Evolutionary conservation across 306 rosid species (phyloP).

Genomic region (Fragaria nilgerrensis): DNA sequence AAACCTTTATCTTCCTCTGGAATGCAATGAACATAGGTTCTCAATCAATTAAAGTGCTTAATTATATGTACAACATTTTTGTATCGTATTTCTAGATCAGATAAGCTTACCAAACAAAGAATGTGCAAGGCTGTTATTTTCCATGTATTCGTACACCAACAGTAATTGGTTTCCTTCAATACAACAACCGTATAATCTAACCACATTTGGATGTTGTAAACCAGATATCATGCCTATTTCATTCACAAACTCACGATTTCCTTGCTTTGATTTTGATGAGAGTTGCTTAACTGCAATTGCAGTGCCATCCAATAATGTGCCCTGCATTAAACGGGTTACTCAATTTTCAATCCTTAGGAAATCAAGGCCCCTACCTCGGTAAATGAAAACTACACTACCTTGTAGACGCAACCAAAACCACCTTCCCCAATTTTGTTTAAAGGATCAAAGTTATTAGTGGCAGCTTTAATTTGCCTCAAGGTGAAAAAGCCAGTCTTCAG

Average conservation of each 20-base stretch:
- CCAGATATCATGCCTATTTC: conserved; percentile 65
- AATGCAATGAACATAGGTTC: not conserved
- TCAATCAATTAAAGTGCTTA: not conserved
- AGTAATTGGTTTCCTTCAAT: conserved; percentile 50
- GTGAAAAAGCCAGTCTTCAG: conserved; percentile 19
- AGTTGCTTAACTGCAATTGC: conserved; percentile 59
- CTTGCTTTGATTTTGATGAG: conserved; percentile 55
- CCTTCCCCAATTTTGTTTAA: conserved; percentile 65
- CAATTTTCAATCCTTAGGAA: not conserved
- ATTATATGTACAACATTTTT: not conserved
- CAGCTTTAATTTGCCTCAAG: conserved; percentile 25
- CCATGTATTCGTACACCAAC: conserved; percentile 61
- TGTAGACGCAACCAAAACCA: conserved; percentile 70
- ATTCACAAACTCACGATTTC: conserved; percentile 57
- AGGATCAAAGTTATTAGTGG: conserved; percentile 54
- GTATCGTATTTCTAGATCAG: not conserved
- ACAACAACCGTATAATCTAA: conserved; percentile 60
- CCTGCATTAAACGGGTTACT: conserved; percentile 25
- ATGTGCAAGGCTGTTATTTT: conserved; percentile 51
- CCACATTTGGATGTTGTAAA: conserved; percentile 63
- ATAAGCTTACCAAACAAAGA: conserved; percentile 55
- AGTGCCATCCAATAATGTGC: conserved; percentile 51
- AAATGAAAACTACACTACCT: conserved; percentile 33
- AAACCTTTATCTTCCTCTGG: conserved; percentile 14
- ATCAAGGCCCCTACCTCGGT: not conserved